Evolutionary conservation across 345 rosid genomes (phyloP).

Genomic region (Lumnitzera littorea): DNA sequence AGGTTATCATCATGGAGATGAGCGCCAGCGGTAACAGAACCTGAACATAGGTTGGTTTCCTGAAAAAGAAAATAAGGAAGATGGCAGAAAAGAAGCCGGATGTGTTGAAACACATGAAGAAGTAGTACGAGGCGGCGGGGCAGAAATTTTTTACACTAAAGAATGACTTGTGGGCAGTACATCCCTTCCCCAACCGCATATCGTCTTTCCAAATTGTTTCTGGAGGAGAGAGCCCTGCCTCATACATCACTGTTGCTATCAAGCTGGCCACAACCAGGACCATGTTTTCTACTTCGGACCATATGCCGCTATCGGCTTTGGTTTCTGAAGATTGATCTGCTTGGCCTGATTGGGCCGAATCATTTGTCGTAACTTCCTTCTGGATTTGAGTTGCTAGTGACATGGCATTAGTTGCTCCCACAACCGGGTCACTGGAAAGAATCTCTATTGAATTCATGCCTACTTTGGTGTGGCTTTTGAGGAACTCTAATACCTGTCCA

Average conservation of each 20-base stretch:
- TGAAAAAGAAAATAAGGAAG: slow-evolving; percentile 8
- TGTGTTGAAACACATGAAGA: slow-evolving; percentile 7
- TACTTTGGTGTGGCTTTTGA: no score
- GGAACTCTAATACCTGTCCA: no score
- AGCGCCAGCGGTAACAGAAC: slow-evolving; percentile 4
- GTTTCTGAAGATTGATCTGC: no score
- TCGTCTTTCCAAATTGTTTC: no score
- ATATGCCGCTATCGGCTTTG: background rate
- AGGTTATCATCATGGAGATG: slow-evolving; percentile 6
- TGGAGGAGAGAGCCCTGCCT: slow-evolving; percentile 1
- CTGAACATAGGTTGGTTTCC: background rate
- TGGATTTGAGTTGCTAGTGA: no score
- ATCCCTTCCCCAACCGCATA: background rate
- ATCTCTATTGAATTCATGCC: no score
- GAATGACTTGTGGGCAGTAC: background rate
- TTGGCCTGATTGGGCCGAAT: no score
- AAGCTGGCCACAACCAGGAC: slow-evolving; percentile 7
- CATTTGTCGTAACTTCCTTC: no score
- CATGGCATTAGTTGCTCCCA: no score
- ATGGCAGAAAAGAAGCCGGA: slow-evolving; percentile 5
- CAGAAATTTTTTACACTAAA: background rate
- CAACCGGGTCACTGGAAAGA: no score
- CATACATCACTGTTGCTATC: slow-evolving; percentile 10
- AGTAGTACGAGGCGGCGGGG: background rate
- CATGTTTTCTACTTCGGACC: background rate